A percentile compares a stretch with the other conserved stretches of the same genome.
phyloP scores from a whole-genome alignment of 345 rosid species.

The Limnanthes douglasii region DNA sequence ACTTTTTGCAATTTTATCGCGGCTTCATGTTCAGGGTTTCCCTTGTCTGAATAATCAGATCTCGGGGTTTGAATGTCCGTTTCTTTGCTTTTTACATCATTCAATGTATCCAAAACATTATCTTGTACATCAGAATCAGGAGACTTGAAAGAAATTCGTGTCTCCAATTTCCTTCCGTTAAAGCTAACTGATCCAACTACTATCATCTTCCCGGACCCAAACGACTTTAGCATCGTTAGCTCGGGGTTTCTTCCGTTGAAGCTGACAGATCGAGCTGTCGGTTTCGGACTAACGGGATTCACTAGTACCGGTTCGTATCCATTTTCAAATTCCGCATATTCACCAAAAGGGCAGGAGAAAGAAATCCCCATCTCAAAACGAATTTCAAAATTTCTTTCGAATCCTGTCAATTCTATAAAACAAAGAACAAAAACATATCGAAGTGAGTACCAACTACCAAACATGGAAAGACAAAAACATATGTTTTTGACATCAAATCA shows the following conservation, averaged over 20 bases:
- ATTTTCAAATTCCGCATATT: slow-evolving; percentile 37
- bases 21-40: slow-evolving; percentile 59
- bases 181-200: slow-evolving; percentile 74
- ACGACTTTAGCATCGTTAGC: slow-evolving; percentile 44
- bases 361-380: slow-evolving; percentile 51
- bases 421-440: too few relatives aligned
- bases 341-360: slow-evolving; percentile 45
- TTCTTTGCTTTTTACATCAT: slow-evolving; percentile 1
- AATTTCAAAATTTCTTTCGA: too few relatives aligned
- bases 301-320: slow-evolving; percentile 57
- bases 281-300: slow-evolving; percentile 58
- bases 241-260: slow-evolving; percentile 35
- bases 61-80: slow-evolving; percentile 5
- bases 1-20: slow-evolving; percentile 84
- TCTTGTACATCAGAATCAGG: slow-evolving; percentile 10
- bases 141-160: slow-evolving; percentile 24
- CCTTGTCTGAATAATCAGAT: slow-evolving; percentile 5
- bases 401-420: too few relatives aligned
- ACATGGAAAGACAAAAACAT: too few relatives aligned
- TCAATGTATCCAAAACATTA: slow-evolving; percentile 1
- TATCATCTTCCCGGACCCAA: slow-evolving; percentile 62
- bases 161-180: slow-evolving; percentile 41
- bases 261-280: slow-evolving; percentile 52
- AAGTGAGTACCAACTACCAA: too few relatives aligned
- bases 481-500: too few relatives aligned